Conservation (phyloP, 1,139 yeast species). For the Sugiyamaella castrensis region DNA sequence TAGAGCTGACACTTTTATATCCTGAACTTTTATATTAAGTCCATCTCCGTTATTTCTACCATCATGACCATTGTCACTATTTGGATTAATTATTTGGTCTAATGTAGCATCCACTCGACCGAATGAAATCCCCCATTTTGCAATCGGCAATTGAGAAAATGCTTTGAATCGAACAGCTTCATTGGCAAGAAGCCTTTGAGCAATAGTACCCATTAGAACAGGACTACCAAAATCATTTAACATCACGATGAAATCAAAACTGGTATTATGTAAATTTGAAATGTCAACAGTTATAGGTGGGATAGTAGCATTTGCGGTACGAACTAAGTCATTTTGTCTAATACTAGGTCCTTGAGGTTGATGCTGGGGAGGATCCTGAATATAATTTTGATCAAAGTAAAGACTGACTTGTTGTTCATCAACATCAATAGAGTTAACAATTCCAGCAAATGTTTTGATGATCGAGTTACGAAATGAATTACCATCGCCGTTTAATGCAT, state of each 20-base stretch:
- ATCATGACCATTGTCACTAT: slow-evolving; percentile 11
- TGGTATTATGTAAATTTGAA: slow-evolving; percentile 22
- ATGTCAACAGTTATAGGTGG: slow-evolving; percentile 25
- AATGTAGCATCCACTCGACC: slow-evolving; percentile 25
- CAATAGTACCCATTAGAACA: slow-evolving; percentile 24
- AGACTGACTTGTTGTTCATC: slow-evolving; percentile 20
- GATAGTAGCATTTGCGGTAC: slow-evolving; percentile 26
- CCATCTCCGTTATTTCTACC: slow-evolving; percentile 6
- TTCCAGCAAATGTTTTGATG: slow-evolving; percentile 16
- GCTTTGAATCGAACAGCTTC: slow-evolving; percentile 24
- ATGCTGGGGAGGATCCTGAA: neutral
- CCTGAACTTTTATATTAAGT: slow-evolving; percentile 5
- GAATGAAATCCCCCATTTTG: slow-evolving; percentile 23
- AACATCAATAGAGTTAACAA: slow-evolving; percentile 17
- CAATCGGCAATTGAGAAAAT: slow-evolving; percentile 18
- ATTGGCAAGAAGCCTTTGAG: slow-evolving; percentile 21
- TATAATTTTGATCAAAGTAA: slow-evolving; percentile 18
- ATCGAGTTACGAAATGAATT: slow-evolving; percentile 15
- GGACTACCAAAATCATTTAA: slow-evolving; percentile 29
- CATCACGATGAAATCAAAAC: slow-evolving; percentile 24
- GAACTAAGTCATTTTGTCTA: slow-evolving; percentile 14
- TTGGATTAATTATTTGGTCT: slow-evolving; percentile 21
- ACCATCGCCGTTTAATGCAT: slow-evolving; percentile 20
- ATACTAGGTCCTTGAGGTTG: neutral
- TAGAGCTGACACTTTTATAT: slow-evolving; percentile 8